A percentile compares a stretch with the other conserved stretches of the same genome.
Evolutionary conservation across 2,329 filamentous ascomycete genomes (phyloP).

Genomic region (Cladophialophora carrionii): DNA sequence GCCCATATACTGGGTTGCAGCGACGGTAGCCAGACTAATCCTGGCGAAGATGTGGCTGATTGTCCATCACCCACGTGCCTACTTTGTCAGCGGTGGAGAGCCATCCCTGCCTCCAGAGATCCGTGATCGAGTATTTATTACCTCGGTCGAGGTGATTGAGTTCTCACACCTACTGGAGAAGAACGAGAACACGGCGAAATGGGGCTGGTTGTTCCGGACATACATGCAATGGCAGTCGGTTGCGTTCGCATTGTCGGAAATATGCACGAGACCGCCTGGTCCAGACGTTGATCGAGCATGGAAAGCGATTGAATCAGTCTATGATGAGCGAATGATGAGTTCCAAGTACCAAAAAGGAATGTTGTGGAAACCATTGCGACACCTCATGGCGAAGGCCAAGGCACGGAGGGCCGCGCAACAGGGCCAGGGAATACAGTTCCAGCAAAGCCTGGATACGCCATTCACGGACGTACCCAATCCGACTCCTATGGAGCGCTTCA

Average conservation of each 20-base stretch:
- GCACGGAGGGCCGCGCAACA: constrained; percentile 57
- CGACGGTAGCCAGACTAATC: constrained; percentile 70
- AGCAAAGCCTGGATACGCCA: constrained; percentile 13
- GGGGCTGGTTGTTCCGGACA: constrained; percentile 67
- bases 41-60: constrained; percentile 79
- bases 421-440: constrained; percentile 5
- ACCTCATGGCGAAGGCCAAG: constrained; percentile 63
- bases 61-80: constrained; percentile 69
- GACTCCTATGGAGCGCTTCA: constrained; percentile 24
- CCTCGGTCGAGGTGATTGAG: constrained; percentile 74
- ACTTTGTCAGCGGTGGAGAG: constrained; percentile 58
- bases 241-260: constrained; percentile 63
- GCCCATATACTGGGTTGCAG: constrained; percentile 68
- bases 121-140: constrained; percentile 70
- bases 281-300: constrained; percentile 64
- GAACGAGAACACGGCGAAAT: constrained; percentile 64
- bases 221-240: constrained; percentile 69
- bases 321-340: constrained; percentile 44
- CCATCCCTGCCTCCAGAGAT: constrained; percentile 63
- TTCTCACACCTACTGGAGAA: constrained; percentile 68
- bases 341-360: constrained; percentile 56
- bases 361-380: constrained; percentile 66
- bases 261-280: constrained; percentile 61
- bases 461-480: constrained; percentile 18
- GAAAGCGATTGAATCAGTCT: constrained; percentile 57